phyloP scores from a whole-genome alignment of 345 rosid species.

The Triadica sebifera region DNA sequence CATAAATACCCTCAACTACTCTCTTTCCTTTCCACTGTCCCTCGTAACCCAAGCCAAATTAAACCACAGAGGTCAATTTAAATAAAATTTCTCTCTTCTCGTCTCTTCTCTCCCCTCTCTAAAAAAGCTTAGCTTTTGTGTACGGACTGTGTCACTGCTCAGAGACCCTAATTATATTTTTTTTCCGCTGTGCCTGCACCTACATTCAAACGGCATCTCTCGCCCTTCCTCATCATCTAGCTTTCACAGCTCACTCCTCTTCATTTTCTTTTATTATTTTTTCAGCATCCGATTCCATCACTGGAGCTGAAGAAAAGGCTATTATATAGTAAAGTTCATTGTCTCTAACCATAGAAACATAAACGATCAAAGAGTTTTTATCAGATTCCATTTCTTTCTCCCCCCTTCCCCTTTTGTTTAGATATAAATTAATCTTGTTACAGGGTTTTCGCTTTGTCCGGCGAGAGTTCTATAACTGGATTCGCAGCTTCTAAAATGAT shows the following conservation, averaged over 20 bases:
- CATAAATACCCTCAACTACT: conserved; percentile 46
- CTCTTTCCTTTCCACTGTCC: conserved; percentile 8
- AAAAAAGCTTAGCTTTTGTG: conserved; percentile 9
- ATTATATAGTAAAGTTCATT: neutral
- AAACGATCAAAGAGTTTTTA: conserved; percentile 1
- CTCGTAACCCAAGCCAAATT: neutral
- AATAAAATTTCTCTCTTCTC: too few relatives aligned
- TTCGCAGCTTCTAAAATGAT: conserved; percentile 29
- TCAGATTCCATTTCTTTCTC: conserved; percentile 3
- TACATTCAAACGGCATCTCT: neutral
- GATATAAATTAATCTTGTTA: too few relatives aligned
- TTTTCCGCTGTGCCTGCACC: neutral
- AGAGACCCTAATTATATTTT: conserved; percentile 30
- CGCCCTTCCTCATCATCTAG: neutral
- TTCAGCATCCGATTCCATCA: conserved; percentile 9
- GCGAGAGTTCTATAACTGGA: neutral
- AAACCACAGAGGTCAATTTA: neutral
- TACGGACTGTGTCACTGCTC: conserved; percentile 29
- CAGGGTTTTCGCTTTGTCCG: neutral
- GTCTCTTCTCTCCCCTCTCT: neutral
- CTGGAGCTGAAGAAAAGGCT: neutral
- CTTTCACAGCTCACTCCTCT: too few relatives aligned
- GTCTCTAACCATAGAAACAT: neutral
- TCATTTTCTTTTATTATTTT: neutral
- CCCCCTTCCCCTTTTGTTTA: conserved; percentile 1